Percentiles rank a stretch among this genome's conserved stretches.
Evolutionary conservation across 192 early-diverging fungal genomes (phyloP).

Genomic region (Ambispora gerdemannii): DNA sequence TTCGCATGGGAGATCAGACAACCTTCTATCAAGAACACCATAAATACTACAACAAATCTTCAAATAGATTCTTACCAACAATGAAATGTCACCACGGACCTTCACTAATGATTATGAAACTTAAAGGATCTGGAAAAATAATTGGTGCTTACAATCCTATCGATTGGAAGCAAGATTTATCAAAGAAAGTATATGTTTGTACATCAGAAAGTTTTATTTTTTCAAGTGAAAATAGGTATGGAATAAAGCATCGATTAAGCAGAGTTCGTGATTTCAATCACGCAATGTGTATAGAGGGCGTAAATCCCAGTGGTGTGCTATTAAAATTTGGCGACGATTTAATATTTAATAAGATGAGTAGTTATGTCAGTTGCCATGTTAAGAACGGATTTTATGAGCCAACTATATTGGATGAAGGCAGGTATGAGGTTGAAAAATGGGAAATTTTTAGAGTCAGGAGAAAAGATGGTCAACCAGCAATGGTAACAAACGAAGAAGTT

Average conservation of each 20-base stretch:
- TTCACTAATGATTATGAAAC: constrained; percentile 22
- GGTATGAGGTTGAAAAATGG: neutral
- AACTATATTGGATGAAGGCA: neutral
- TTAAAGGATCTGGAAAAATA: constrained; percentile 2
- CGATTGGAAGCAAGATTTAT: neutral
- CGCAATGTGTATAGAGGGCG: neutral
- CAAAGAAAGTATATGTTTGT: neutral
- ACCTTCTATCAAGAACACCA: neutral
- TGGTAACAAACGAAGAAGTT: neutral
- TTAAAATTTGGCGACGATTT: constrained; percentile 7
- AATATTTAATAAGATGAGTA: neutral
- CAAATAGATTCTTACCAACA: neutral
- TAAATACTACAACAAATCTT: neutral
- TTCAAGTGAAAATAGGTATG: constrained; percentile 6
- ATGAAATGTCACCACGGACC: constrained; percentile 9
- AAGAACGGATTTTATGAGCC: neutral
- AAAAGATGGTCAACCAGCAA: constrained; percentile 1
- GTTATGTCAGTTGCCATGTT: neutral
- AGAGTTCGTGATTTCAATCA: neutral
- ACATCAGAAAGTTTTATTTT: constrained; percentile 19
- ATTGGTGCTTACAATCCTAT: constrained; percentile 17
- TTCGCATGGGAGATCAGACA: neutral
- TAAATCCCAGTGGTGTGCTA: neutral
- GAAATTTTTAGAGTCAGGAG: neutral
- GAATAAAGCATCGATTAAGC: neutral